Percentiles rank a stretch among this genome's conserved stretches.
These are phyloP conservation scores for Isoetes taiwanensis DNA, from an alignment of 75 land plant species.

Conservation along the genomic window DNA sequence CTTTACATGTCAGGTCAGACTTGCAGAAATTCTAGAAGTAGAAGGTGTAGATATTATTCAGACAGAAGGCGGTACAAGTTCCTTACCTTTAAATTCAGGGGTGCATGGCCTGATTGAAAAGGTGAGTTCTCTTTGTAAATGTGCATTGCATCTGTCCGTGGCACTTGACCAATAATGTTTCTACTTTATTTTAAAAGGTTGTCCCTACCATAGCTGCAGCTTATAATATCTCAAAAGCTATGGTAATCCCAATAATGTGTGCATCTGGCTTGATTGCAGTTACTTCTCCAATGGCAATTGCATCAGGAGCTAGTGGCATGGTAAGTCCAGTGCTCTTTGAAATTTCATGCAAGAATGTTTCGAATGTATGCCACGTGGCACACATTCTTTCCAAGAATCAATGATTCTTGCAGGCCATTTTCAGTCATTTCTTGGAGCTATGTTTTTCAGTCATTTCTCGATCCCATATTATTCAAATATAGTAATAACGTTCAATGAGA, in stretches of 20 bases:
- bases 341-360: too few relatives aligned
- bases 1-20: conserved; percentile 69
- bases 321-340: conserved; percentile 37
- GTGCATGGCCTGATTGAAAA: conserved; percentile 90
- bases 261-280: conserved; percentile 86
- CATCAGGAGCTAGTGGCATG: conserved; percentile 90
- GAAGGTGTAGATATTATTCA: conserved; percentile 94
- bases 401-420: too few relatives aligned
- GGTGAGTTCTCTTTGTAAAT: too few relatives aligned
- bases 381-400: too few relatives aligned
- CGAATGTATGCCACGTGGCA: too few relatives aligned
- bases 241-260: conserved; percentile 83
- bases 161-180: not conserved
- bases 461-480: too few relatives aligned
- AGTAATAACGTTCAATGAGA: too few relatives aligned
- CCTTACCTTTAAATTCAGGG: conserved; percentile 63
- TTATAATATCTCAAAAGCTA: conserved; percentile 76
- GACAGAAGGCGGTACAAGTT: conserved; percentile 87
- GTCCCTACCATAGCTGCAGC: conserved; percentile 83
- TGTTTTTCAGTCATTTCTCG: too few relatives aligned
- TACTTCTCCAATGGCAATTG: conserved; percentile 87
- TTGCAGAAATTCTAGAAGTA: conserved; percentile 62
- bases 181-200: conserved; percentile 32
- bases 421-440: too few relatives aligned
- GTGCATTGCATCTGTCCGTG: too few relatives aligned